These are phyloP conservation scores for Prunus fruticosa DNA, from an alignment of 306 rosid genomes.

Conservation along the genomic window DNA sequence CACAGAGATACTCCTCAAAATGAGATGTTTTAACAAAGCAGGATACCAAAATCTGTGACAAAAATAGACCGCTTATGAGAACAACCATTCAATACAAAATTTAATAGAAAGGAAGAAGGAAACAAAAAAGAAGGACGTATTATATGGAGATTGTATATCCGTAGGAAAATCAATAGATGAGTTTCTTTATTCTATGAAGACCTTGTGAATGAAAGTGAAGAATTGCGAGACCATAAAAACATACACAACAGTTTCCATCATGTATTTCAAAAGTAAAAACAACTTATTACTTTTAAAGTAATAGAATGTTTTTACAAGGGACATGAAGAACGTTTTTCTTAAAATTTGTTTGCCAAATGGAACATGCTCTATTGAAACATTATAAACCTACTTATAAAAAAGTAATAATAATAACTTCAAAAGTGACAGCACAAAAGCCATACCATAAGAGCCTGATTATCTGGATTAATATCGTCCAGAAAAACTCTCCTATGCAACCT, in stretches of 20 bases:
- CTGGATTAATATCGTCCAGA: slow-evolving; percentile 68
- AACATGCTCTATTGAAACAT: background rate
- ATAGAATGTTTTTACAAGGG: too few species aligned
- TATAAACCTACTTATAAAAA: background rate
- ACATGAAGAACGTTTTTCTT: too few species aligned
- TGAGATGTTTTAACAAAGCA: slow-evolving; percentile 97
- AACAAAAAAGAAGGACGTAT: background rate
- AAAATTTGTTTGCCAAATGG: background rate
- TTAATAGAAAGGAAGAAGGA: background rate
- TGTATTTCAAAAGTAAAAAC: background rate
- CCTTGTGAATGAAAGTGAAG: background rate
- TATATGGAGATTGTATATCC: background rate
- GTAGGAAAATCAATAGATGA: background rate
- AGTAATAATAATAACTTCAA: background rate
- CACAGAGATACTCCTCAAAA: slow-evolving; percentile 91
- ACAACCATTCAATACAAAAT: background rate
- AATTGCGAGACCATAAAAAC: background rate
- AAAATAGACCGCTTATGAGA: slow-evolving; percentile 3
- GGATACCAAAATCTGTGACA: slow-evolving; percentile 81
- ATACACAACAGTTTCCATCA: background rate
- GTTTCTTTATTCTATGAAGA: background rate
- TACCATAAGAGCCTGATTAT: slow-evolving; percentile 91
- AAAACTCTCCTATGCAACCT: slow-evolving; percentile 96
- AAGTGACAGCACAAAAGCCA: slow-evolving; percentile 17
- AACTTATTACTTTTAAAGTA: background rate